These are phyloP conservation scores for Paramecium bursaria DNA, from an alignment of 73 alveolate genomes.

Conservation along the genomic window DNA sequence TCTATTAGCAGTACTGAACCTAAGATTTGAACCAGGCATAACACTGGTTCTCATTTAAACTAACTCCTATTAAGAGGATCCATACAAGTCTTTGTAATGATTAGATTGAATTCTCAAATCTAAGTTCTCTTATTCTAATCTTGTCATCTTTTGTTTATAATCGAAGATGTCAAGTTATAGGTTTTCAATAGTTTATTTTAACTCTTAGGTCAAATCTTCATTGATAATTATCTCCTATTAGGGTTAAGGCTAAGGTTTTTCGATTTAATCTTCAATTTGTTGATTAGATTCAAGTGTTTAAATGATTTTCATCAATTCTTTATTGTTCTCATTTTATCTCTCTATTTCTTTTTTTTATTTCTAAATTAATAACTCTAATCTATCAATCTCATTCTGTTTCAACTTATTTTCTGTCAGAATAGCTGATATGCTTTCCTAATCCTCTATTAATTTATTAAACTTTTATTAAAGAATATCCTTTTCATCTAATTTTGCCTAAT, in stretches of 20 bases:
- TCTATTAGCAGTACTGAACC: no score
- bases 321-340: not conserved
- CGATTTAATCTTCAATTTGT: no score
- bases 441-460: not conserved
- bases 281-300: no score
- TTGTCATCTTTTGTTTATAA: not conserved
- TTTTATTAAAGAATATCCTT: not conserved
- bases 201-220: not conserved
- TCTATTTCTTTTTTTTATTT: conserved; percentile 7
- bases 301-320: conserved; percentile 13
- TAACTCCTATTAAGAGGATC: no score
- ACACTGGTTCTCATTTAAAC: no score
- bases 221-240: not conserved
- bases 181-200: not conserved
- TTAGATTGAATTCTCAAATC: not conserved
- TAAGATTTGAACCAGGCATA: no score
- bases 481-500: not conserved
- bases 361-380: not conserved
- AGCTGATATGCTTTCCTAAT: not conserved
- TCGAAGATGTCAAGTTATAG: not conserved
- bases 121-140: conserved; percentile 1
- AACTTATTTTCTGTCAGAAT: conserved; percentile 1
- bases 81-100: no score
- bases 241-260: no score
- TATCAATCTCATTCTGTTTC: not conserved